A percentile compares a stretch with the other conserved stretches of the same genome.
Evolutionary conservation across 192 early-diverging fungal genomes (phyloP).

Genomic region (Ambispora gerdemannii): DNA sequence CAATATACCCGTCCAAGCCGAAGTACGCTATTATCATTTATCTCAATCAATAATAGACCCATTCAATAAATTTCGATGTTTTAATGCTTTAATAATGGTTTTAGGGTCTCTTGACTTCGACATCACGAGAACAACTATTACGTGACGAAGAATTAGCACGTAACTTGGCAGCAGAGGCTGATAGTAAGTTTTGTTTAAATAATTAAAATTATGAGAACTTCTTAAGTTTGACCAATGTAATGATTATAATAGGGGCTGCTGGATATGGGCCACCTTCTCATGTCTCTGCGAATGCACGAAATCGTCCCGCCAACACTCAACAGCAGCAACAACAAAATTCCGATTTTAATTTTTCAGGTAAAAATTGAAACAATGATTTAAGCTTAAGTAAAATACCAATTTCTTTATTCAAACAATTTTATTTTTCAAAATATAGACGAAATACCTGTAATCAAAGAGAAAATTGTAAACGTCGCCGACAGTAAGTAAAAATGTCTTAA

Average conservation of each 20-base stretch:
- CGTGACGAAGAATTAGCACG: conserved; percentile 55
- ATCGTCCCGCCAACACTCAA: conserved; percentile 28
- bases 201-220: not conserved
- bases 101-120: conserved; percentile 40
- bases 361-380: not conserved
- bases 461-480: conserved; percentile 51
- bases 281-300: conserved; percentile 19
- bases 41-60: not conserved
- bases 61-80: not conserved
- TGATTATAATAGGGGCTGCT: not conserved
- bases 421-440: conserved; percentile 40
- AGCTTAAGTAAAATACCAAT: not conserved
- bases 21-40: not conserved
- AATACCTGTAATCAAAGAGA: conserved; percentile 56
- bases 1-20: conserved; percentile 4
- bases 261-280: not conserved
- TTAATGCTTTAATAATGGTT: not conserved
- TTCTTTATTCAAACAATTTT: too few species aligned
- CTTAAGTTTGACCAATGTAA: not conserved
- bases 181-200: conserved; percentile 35
- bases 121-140: conserved; percentile 50
- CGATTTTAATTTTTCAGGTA: conserved; percentile 30
- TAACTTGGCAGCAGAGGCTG: conserved; percentile 48
- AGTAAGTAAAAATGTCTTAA: conserved; percentile 37
- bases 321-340: conserved; percentile 37